Evolutionary conservation across 2,329 filamentous ascomycete species (phyloP).

Genomic region (Nemania sp.): DNA sequence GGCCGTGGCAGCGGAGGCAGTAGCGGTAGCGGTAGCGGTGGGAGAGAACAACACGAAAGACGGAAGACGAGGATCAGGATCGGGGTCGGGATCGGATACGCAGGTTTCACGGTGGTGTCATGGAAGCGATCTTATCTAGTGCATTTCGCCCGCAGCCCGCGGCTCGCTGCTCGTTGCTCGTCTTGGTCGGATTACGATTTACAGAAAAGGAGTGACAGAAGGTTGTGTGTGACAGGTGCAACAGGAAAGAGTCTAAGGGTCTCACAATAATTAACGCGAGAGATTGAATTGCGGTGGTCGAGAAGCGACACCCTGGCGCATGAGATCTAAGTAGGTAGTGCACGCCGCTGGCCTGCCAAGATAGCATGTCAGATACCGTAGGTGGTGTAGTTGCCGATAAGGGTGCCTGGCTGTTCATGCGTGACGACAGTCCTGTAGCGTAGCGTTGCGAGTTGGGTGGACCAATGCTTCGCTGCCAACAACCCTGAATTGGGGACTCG

Average conservation of each 20-base stretch:
- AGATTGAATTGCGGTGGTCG: constrained; percentile 9
- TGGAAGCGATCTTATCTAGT: constrained; percentile 26
- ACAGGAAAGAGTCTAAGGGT: background rate
- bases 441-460: background rate
- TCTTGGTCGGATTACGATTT: too few relatives aligned
- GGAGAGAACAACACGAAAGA: constrained; percentile 5
- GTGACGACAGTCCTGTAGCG: constrained; percentile 10
- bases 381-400: background rate
- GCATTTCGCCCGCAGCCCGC: constrained; percentile 18
- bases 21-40: constrained; percentile 24
- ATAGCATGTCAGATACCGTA: background rate
- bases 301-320: constrained; percentile 23
- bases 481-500: background rate
- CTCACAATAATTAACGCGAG: background rate
- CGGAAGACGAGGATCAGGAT: constrained; percentile 19
- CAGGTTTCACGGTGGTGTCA: constrained; percentile 32
- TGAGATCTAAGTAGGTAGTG: background rate
- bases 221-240: background rate
- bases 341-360: background rate
- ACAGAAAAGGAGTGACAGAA: constrained; percentile 14
- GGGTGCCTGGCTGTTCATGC: constrained; percentile 17
- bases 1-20: too few relatives aligned
- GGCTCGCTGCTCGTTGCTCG: too few relatives aligned
- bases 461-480: constrained; percentile 15
- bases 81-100: constrained; percentile 6